Percentiles rank a stretch among this genome's conserved stretches.
These are phyloP conservation scores for Microthyrium microscopicum DNA, from an alignment of 2,329 filamentous ascomycete genomes.

Conservation along the genomic window DNA sequence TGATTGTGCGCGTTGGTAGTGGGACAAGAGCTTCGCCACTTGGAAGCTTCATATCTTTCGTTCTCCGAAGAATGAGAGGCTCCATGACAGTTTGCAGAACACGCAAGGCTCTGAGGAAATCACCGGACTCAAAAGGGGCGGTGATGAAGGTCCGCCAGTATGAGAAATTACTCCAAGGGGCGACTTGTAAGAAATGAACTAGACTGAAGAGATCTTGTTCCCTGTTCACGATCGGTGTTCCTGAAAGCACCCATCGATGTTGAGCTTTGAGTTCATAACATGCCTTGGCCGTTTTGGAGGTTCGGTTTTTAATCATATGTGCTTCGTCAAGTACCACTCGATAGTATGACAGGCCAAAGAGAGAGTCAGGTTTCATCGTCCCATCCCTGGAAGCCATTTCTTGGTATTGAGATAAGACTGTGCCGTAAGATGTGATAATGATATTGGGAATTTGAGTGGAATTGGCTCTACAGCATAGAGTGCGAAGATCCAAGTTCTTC, in stretches of 20 bases:
- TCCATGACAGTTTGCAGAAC: slow-evolving; percentile 95
- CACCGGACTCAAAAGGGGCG: slow-evolving; percentile 86
- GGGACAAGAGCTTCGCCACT: slow-evolving; percentile 67
- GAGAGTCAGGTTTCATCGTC: slow-evolving; percentile 40
- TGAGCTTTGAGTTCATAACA: slow-evolving; percentile 78
- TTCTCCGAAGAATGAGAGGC: slow-evolving; percentile 83
- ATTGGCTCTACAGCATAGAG: slow-evolving; percentile 61
- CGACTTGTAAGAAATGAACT: slow-evolving; percentile 80
- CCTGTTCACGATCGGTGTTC: slow-evolving; percentile 91
- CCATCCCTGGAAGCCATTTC: slow-evolving; percentile 40
- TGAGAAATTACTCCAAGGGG: slow-evolving; percentile 97
- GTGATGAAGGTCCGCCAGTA: slow-evolving; percentile 99
- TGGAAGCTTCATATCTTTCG: slow-evolving; percentile 96
- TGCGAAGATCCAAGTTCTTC: slow-evolving; percentile 61
- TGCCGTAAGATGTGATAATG: slow-evolving; percentile 88
- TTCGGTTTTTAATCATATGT: slow-evolving; percentile 73
- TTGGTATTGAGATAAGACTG: slow-evolving; percentile 76
- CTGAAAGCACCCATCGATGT: slow-evolving; percentile 86
- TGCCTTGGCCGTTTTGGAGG: slow-evolving; percentile 85
- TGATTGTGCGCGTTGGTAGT: slow-evolving; percentile 61
- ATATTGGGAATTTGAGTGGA: slow-evolving; percentile 64
- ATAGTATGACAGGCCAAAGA: slow-evolving; percentile 91
- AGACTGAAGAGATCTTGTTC: slow-evolving; percentile 89
- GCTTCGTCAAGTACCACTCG: slow-evolving; percentile 90
- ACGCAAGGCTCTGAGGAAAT: slow-evolving; percentile 83